These are phyloP conservation scores for Panaeolus cyanescens DNA, from an alignment of 768 basidiomycete species.

Conservation along the genomic window DNA sequence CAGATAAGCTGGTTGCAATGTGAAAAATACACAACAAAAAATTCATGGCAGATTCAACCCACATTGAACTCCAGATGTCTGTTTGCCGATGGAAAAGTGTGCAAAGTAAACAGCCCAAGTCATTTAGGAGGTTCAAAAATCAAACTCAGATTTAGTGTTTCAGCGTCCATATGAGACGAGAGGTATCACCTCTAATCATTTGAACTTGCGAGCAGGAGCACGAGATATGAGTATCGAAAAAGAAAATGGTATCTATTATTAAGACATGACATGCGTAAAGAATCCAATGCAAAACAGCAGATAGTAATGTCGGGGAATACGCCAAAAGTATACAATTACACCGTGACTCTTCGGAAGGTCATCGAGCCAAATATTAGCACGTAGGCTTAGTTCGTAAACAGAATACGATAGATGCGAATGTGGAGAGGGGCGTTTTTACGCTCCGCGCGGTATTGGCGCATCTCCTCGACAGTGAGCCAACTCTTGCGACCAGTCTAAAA, in stretches of 20 bases:
- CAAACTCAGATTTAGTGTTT: too few relatives aligned
- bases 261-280: not conserved
- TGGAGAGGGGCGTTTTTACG: constrained; percentile 35
- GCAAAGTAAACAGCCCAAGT: too few relatives aligned
- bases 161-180: too few relatives aligned
- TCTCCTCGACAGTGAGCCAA: constrained; percentile 47
- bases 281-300: not conserved
- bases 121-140: too few relatives aligned
- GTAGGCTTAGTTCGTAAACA: constrained; percentile 38
- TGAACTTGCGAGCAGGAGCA: not conserved
- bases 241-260: not conserved
- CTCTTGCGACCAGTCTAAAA: constrained; percentile 43
- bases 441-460: constrained; percentile 44
- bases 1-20: not conserved
- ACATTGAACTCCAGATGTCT: not conserved
- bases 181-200: too few relatives aligned
- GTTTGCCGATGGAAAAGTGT: not conserved
- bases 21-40: not conserved
- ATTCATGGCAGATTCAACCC: not conserved
- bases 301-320: not conserved
- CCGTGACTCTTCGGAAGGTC: constrained; percentile 2
- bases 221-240: not conserved
- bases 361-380: constrained; percentile 11
- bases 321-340: constrained; percentile 8
- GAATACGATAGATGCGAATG: constrained; percentile 37